Base-by-base conservation (phyloP, 192 early-diverging fungal species). In the Entophlyctis helioformis region DNA sequence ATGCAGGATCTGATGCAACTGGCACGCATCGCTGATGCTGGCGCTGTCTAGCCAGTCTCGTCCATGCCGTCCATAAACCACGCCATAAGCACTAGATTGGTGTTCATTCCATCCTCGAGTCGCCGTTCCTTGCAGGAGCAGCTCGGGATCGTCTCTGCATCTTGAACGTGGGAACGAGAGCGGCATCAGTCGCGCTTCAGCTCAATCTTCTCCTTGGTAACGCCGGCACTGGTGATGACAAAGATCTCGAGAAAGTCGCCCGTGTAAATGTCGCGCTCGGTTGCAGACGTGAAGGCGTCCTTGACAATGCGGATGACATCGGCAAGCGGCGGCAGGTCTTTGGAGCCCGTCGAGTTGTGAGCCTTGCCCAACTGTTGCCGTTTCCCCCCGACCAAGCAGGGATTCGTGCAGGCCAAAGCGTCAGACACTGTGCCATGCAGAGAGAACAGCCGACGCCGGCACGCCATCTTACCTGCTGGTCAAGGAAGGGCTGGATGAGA, bases 241-340 rank as follows among this genome's bases (percentile, higher is more conserved):
- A 85, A 93, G 51, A 97, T 82, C 50, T 99, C 87, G 10, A 96
- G 68, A 59, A 70, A 80, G 65, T 99, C 96, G 51, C 96, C 96
- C 18, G 96, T 99, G 64, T 96, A 83, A 41, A 97, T 99, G 61
- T 99, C 93, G 45, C 96, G 87, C 74, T 99, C 96, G 1, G 96
- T 85, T 15, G 92, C 93, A 23, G 84, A 80, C 3, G 86, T 91
- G 59, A 99, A 99, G 8, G 91, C 85, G 56, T 99, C 96, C 58
- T 92, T 95, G 28, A 83, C 78, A 40, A 99, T 76, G 31, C 78
- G 63, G 21, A 84, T 39, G 5, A 82, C 91, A 49, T 72, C 48
- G 0, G 85, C 84, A 29, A 81, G 39, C 6, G 72, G 27, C 20
- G 81, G 57, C 0, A 46, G 51, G 18, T 40, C 35, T 22, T 52